These are phyloP conservation scores for Grosmannia clavigera DNA, from an alignment of 2,329 filamentous ascomycete species.

Conservation along the genomic window DNA sequence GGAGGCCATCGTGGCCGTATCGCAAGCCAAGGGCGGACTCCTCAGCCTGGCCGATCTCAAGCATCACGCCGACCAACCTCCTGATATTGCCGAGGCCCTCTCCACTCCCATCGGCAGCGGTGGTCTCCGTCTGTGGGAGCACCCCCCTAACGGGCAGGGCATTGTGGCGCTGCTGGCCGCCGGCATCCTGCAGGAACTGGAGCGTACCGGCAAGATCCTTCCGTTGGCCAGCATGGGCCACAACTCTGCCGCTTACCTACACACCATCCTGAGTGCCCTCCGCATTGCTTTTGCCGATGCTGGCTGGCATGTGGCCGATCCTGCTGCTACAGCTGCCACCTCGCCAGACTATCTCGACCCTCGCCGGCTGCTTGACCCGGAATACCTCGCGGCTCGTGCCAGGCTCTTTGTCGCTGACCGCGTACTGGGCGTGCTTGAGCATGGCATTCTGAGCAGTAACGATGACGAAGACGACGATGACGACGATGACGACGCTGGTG, in stretches of 20 bases:
- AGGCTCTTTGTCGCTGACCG: conserved; percentile 44
- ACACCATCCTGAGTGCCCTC: conserved; percentile 76
- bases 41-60: conserved; percentile 68
- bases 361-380: conserved; percentile 44
- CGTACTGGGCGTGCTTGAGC: conserved; percentile 31
- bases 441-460: neutral
- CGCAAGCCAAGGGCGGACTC: conserved; percentile 60
- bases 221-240: conserved; percentile 57
- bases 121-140: conserved; percentile 75
- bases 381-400: conserved; percentile 61
- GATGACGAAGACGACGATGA: neutral
- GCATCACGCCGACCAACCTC: conserved; percentile 43
- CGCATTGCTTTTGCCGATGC: conserved; percentile 84
- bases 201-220: conserved; percentile 61
- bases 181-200: conserved; percentile 76
- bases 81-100: conserved; percentile 36
- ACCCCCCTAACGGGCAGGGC: conserved; percentile 89
- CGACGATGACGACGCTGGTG: neutral
- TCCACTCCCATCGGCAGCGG: conserved; percentile 69
- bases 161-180: conserved; percentile 88
- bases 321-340: conserved; percentile 36
- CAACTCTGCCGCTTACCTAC: conserved; percentile 67
- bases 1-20: conserved; percentile 64
- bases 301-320: conserved; percentile 79
- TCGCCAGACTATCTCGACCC: conserved; percentile 1